Conservation (phyloP, 2,329 filamentous ascomycete genomes). For the Aspergillus pseudoglaucus region DNA sequence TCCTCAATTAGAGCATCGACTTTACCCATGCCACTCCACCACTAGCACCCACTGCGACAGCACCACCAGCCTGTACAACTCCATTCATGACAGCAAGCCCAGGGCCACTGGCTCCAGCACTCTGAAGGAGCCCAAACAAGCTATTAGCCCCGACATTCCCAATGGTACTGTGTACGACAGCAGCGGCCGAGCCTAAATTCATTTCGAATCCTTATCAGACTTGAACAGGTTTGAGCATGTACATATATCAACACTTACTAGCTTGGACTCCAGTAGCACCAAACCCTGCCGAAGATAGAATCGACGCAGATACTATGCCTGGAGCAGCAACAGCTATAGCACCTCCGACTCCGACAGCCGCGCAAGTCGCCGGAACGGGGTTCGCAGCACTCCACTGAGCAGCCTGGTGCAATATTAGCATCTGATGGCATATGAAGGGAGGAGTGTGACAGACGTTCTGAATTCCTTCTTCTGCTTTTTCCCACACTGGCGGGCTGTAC, state of each 20-base stretch:
- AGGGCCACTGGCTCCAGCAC: constrained; percentile 7
- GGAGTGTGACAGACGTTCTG: too few relatives aligned
- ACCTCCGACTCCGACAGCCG: not conserved
- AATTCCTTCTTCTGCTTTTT: too few relatives aligned
- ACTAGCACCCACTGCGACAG: not conserved
- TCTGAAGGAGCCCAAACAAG: constrained; percentile 6
- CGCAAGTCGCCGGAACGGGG: not conserved
- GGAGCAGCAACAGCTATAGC: not conserved
- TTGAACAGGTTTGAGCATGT: too few relatives aligned
- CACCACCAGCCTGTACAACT: constrained; percentile 1
- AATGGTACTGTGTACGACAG: constrained; percentile 4
- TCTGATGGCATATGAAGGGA: too few relatives aligned
- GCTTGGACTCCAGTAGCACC: not conserved
- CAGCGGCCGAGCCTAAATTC: constrained; percentile 4
- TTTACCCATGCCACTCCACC: constrained; percentile 1
- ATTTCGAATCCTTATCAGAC: not conserved
- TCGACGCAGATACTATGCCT: not conserved
- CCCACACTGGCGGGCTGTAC: too few relatives aligned
- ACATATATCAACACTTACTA: not conserved
- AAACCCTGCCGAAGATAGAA: not conserved
- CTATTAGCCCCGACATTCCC: constrained; percentile 7
- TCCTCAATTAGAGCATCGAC: not conserved
- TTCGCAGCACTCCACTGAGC: not conserved
- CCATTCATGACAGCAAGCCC: constrained; percentile 5
- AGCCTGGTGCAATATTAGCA: not conserved